Percentiles rank a stretch among this genome's conserved stretches.
These are phyloP conservation scores for Sarocladium kiliense DNA, from an alignment of 2,329 filamentous ascomycete species.

Conservation along the genomic window DNA sequence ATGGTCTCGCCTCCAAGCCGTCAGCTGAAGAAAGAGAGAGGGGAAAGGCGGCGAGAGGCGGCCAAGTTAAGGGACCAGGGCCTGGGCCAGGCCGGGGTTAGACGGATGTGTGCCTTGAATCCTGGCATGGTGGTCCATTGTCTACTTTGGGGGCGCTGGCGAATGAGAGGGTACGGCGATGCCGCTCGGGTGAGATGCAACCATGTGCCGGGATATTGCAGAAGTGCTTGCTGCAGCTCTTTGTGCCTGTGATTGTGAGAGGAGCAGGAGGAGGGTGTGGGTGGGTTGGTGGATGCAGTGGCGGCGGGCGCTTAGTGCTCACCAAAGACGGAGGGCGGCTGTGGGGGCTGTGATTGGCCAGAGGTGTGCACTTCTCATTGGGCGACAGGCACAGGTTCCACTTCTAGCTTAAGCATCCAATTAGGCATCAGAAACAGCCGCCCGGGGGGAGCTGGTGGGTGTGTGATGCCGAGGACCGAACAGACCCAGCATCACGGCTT, in stretches of 20 bases:
- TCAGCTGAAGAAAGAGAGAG: not conserved
- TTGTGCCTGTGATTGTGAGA: slow-evolving; percentile 5
- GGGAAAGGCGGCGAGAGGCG: not conserved
- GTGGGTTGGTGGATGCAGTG: slow-evolving; percentile 4
- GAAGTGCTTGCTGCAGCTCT: not conserved
- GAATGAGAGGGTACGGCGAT: slow-evolving; percentile 5
- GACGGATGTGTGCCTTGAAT: not conserved
- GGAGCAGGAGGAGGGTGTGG: not conserved
- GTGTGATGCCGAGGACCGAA: slow-evolving; percentile 4
- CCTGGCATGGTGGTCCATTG: not conserved
- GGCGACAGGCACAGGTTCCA: not conserved
- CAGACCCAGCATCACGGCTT: not conserved
- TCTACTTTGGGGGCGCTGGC: not conserved
- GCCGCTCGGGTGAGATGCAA: slow-evolving; percentile 3
- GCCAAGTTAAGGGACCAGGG: not conserved
- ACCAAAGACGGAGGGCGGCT: not conserved
- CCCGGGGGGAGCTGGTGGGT: not conserved
- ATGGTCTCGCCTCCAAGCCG: not conserved
- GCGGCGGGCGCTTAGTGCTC: slow-evolving; percentile 8
- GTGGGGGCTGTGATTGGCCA: not conserved
- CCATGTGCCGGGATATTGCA: not conserved
- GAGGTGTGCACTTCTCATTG: not conserved
- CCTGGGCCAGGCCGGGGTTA: not conserved
- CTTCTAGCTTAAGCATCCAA: not conserved
- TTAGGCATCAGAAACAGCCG: not conserved